These are phyloP conservation scores for Sporothrix luriei DNA, from an alignment of 2,329 filamentous ascomycete genomes.

Conservation along the genomic window DNA sequence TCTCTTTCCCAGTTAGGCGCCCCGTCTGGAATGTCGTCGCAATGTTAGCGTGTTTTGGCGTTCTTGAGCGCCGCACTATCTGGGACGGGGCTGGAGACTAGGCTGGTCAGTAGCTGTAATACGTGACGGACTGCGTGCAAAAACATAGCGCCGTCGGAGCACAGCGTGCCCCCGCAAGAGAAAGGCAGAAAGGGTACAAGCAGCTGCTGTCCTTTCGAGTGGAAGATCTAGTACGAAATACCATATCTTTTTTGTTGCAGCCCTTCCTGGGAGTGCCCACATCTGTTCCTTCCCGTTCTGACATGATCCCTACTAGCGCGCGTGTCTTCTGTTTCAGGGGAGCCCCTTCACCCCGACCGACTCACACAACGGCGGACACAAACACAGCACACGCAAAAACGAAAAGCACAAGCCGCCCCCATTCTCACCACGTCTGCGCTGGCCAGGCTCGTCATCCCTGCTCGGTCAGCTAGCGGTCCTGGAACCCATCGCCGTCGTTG, in stretches of 20 bases:
- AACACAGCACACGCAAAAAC: neutral
- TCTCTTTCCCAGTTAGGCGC: slow-evolving; percentile 11
- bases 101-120: neutral
- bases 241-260: neutral
- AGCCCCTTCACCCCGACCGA: neutral
- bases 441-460: slow-evolving; percentile 6
- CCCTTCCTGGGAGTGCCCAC: neutral
- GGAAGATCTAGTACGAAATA: neutral
- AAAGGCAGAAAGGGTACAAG: neutral
- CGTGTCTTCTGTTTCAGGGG: slow-evolving; percentile 27
- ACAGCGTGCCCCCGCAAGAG: slow-evolving; percentile 14
- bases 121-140: slow-evolving; percentile 10
- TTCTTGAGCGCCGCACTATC: neutral
- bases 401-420: slow-evolving; percentile 4
- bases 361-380: neutral
- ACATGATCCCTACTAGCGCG: slow-evolving; percentile 16
- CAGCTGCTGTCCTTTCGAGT: neutral
- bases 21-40: slow-evolving; percentile 3
- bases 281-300: slow-evolving; percentile 20
- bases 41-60: slow-evolving; percentile 15
- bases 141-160: slow-evolving; percentile 7
- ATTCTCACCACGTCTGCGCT: neutral
- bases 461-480: neutral
- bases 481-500: neutral
- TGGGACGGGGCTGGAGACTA: neutral